Percentiles rank a stretch among this genome's conserved stretches.
phyloP scores from a whole-genome alignment of 306 rosid species.

The Geum urbanum region DNA sequence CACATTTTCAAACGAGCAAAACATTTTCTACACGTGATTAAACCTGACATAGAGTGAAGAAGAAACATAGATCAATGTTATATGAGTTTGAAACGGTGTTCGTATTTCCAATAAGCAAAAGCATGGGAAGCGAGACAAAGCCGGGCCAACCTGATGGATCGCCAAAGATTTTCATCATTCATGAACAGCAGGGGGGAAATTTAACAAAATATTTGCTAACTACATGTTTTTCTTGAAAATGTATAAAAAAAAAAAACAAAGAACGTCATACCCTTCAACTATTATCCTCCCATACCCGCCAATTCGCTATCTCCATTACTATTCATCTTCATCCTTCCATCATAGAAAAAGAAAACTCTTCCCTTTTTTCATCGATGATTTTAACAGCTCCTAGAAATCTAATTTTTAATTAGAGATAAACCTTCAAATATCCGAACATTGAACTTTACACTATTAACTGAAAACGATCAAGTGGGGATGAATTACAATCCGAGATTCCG shows the following conservation, averaged over 20 bases:
- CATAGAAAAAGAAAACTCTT: no score
- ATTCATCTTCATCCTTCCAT: no score
- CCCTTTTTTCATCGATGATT: no score
- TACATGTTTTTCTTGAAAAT: no score
- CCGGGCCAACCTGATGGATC: not conserved
- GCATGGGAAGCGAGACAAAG: not conserved
- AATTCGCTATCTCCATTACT: no score
- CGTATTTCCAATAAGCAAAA: slow-evolving; percentile 4
- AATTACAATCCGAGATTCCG: not conserved
- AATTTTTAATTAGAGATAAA: not conserved
- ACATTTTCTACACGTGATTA: not conserved
- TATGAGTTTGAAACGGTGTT: not conserved
- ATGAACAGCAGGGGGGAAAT: slow-evolving; percentile 7
- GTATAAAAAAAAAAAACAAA: no score
- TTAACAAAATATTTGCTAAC: no score
- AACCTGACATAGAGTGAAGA: slow-evolving; percentile 1
- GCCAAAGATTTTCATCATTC: not conserved
- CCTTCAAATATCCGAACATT: not conserved
- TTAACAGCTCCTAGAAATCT: no score
- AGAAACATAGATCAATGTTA: not conserved
- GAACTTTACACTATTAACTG: not conserved
- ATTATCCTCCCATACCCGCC: no score
- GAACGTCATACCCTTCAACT: no score
- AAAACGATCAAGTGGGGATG: not conserved
- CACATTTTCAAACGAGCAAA: not conserved